phyloP scores from a whole-genome alignment of 1,139 yeast species.

The Pichia sp. region DNA sequence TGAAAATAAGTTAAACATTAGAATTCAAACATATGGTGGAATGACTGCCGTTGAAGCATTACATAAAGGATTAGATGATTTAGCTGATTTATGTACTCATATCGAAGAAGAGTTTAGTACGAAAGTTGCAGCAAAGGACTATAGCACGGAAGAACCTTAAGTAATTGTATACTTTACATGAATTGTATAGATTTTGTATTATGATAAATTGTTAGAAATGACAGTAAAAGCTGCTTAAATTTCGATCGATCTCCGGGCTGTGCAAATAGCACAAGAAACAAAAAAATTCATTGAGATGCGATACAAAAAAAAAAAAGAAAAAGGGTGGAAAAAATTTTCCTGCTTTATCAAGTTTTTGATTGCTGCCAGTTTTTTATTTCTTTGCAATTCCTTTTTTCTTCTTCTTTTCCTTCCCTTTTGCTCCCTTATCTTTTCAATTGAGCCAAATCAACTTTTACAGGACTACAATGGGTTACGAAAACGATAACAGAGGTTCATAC shows the following conservation, averaged over 20 bases:
- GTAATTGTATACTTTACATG: not conserved
- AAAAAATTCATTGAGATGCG: too few relatives aligned
- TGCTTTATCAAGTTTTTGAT: too few relatives aligned
- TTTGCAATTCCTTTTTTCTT: constrained; percentile 2
- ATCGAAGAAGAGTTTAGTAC: constrained; percentile 74
- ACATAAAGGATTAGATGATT: constrained; percentile 83
- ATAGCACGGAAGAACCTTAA: constrained; percentile 42
- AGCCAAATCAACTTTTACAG: too few relatives aligned
- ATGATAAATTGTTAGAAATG: not conserved
- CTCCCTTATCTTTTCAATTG: not conserved
- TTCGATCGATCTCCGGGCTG: too few relatives aligned
- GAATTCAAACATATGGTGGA: constrained; percentile 88
- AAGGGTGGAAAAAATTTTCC: constrained; percentile 1
- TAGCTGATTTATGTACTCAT: constrained; percentile 74
- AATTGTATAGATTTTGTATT: not conserved
- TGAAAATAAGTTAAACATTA: constrained; percentile 77
- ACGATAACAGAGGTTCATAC: constrained; percentile 27
- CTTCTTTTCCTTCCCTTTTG: constrained; percentile 4
- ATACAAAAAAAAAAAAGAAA: constrained; percentile 1
- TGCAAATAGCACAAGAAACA: too few relatives aligned
- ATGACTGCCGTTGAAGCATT: constrained; percentile 90
- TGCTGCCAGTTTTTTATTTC: not conserved
- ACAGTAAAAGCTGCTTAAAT: not conserved
- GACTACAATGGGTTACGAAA: constrained; percentile 30
- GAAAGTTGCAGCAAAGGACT: constrained; percentile 47